Percentiles rank a stretch among this genome's conserved stretches.
These are phyloP conservation scores for Rubia yunnanensis DNA, from an alignment of 257 asterid genomes.

Conservation along the genomic window DNA sequence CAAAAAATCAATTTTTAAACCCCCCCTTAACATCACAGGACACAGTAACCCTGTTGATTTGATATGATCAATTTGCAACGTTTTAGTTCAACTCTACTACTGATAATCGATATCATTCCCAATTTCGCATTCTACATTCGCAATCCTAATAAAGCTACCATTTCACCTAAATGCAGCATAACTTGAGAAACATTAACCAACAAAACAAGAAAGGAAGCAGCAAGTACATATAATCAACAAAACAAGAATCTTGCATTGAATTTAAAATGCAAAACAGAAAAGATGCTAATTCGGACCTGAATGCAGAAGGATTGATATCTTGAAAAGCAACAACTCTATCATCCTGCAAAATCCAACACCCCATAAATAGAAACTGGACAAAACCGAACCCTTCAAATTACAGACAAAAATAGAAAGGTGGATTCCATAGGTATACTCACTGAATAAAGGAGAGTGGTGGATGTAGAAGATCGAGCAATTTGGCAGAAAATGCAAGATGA, in stretches of 20 bases:
- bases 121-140: background rate
- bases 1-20: background rate
- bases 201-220: too few relatives aligned
- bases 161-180: background rate
- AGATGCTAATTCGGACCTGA: conserved; percentile 32
- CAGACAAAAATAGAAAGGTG: background rate
- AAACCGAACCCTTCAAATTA: background rate
- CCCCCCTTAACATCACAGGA: background rate
- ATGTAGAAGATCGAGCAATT: conserved; percentile 51
- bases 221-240: background rate
- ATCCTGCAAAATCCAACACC: conserved; percentile 36
- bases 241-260: background rate
- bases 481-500: conserved; percentile 67
- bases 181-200: background rate
- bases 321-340: conserved; percentile 62
- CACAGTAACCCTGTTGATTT: background rate
- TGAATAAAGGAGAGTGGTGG: conserved; percentile 53
- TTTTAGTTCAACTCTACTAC: background rate
- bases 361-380: background rate
- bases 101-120: background rate
- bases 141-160: background rate
- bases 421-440: conserved; percentile 29
- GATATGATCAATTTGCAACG: background rate
- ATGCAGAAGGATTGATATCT: conserved; percentile 72
- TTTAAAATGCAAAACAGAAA: conserved; percentile 4